Conservation (phyloP, 2,329 filamentous ascomycete genomes). For the Apiospora arundinis region DNA sequence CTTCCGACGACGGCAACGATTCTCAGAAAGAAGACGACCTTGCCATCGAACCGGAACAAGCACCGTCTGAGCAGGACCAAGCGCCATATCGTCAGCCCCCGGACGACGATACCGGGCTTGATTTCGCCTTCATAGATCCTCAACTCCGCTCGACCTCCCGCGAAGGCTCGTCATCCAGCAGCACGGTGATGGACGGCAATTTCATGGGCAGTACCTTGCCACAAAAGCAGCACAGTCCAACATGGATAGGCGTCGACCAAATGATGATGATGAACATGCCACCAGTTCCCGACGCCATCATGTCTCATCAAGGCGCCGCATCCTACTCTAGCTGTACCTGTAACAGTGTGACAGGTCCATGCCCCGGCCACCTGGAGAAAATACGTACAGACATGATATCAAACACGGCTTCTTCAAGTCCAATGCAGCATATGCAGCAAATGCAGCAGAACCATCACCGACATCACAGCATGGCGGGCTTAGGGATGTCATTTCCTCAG, state of each 20-base stretch:
- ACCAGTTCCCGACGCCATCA: background rate
- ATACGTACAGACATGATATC: background rate
- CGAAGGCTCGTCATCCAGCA: background rate
- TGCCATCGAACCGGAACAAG: background rate
- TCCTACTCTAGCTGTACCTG: background rate
- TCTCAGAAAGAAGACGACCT: background rate
- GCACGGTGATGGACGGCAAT: background rate
- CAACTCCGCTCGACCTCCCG: background rate
- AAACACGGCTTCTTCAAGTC: background rate
- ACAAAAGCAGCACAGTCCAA: background rate
- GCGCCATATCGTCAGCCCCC: background rate
- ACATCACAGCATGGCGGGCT: background rate
- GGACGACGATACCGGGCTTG: background rate
- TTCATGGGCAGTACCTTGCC: background rate
- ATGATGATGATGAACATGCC: constrained; percentile 5
- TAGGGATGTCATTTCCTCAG: background rate
- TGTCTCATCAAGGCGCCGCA: background rate
- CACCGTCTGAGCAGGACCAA: background rate
- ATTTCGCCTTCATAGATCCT: background rate
- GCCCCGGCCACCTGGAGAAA: background rate
- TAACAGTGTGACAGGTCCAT: background rate
- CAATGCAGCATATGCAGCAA: background rate
- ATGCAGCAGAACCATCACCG: background rate
- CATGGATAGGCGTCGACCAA: background rate
- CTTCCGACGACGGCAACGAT: background rate